Evolutionary conservation across 1,284 basidiomycete species (phyloP).

Genomic region (Fistulinella cinereoalba): DNA sequence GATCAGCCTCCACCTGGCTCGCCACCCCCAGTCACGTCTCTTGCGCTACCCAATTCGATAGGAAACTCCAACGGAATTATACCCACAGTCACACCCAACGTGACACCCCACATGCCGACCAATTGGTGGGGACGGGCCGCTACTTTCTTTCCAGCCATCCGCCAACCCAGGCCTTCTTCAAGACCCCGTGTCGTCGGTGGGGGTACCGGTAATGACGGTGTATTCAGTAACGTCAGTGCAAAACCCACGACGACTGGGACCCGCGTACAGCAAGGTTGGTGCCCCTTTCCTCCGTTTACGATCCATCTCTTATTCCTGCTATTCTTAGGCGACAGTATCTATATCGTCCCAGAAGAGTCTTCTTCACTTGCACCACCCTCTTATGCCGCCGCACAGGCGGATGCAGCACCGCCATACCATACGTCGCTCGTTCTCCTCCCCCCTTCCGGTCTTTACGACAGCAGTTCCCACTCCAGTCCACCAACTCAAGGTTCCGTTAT

Average conservation of each 20-base stretch:
- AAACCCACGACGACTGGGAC: constrained; percentile 67
- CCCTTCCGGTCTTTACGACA: constrained; percentile 41
- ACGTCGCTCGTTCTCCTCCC: constrained; percentile 93
- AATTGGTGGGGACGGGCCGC: constrained; percentile 57
- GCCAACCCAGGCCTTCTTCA: constrained; percentile 36
- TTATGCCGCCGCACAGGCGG: constrained; percentile 89
- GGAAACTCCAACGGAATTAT: constrained; percentile 84
- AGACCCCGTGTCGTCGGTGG: constrained; percentile 51
- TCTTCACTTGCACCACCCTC: constrained; percentile 83
- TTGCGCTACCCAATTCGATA: constrained; percentile 62
- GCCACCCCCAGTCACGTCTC: constrained; percentile 66
- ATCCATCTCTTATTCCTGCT: constrained; percentile 5
- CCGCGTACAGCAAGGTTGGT: constrained; percentile 61
- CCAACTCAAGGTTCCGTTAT: constrained; percentile 61
- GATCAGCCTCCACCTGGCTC: constrained; percentile 80
- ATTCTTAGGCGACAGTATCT: constrained; percentile 63
- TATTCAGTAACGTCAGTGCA: constrained; percentile 94
- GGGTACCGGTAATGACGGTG: constrained; percentile 84
- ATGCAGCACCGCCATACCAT: constrained; percentile 97
- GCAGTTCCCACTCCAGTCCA: constrained; percentile 39
- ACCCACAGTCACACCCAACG: constrained; percentile 48
- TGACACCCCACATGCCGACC: constrained; percentile 33
- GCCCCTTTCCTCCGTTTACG: neutral
- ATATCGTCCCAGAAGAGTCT: constrained; percentile 75
- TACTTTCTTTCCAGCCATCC: constrained; percentile 56